Percentiles rank a stretch among this genome's conserved stretches.
These are phyloP conservation scores for Blumeria hordei DNA, from an alignment of 2,329 filamentous ascomycete species.

Conservation along the genomic window DNA sequence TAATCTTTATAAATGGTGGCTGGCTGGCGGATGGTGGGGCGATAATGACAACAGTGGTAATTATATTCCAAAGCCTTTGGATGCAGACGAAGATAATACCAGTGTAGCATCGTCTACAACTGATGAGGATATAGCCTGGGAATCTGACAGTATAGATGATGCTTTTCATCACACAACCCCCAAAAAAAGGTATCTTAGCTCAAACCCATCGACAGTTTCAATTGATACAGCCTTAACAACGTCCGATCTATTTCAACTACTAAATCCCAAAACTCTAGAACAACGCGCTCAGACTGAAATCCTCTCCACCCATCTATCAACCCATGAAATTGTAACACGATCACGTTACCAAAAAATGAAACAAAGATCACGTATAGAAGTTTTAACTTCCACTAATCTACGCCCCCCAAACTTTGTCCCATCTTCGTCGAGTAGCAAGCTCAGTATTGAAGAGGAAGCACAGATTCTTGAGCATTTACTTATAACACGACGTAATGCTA, in stretches of 20 bases:
- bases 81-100: slow-evolving; percentile 47
- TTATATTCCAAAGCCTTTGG: slow-evolving; percentile 32
- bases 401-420: slow-evolving; percentile 15
- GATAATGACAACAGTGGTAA: slow-evolving; percentile 59
- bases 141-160: slow-evolving; percentile 16
- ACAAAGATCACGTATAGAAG: slow-evolving; percentile 41
- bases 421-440: slow-evolving; percentile 16
- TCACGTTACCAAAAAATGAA: slow-evolving; percentile 47
- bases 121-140: slow-evolving; percentile 22
- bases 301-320: slow-evolving; percentile 55
- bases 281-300: slow-evolving; percentile 61
- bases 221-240: slow-evolving; percentile 39
- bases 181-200: slow-evolving; percentile 29
- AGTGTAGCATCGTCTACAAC: slow-evolving; percentile 45
- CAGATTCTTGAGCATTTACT: slow-evolving; percentile 35
- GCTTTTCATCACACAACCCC: slow-evolving; percentile 46
- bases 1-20: slow-evolving; percentile 67
- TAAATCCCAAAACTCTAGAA: slow-evolving; percentile 56
- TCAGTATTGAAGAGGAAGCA: slow-evolving; percentile 34
- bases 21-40: slow-evolving; percentile 64
- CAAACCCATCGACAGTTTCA: slow-evolving; percentile 30
- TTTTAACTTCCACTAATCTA: slow-evolving; percentile 29
- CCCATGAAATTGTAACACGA: slow-evolving; percentile 53
- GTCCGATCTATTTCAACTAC: slow-evolving; percentile 48
- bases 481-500: slow-evolving; percentile 15